Percentiles rank a stretch among this genome's conserved stretches.
phyloP scores from a whole-genome alignment of 116 monocot genomes.

The Cymodocea nodosa region DNA sequence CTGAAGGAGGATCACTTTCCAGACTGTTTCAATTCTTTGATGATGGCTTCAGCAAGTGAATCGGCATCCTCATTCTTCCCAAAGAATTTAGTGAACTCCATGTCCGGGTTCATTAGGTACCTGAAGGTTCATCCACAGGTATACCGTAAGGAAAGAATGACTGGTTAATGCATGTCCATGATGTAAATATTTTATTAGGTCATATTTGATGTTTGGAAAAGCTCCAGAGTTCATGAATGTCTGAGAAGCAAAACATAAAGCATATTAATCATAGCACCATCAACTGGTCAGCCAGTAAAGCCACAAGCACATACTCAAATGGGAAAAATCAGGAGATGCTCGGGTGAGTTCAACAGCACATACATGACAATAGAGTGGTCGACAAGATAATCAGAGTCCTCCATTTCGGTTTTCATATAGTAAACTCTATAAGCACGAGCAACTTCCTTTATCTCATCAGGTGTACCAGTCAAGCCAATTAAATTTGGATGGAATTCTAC shows the following conservation, averaged over 20 bases:
- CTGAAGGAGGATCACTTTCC: conserved; percentile 3
- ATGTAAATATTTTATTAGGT: too few relatives aligned
- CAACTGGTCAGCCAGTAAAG: too few relatives aligned
- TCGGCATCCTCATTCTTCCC: conserved; percentile 85
- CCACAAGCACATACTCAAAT: too few relatives aligned
- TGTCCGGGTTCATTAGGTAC: conserved; percentile 87
- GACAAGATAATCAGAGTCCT: conserved; percentile 88
- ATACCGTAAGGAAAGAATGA: not conserved
- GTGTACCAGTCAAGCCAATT: conserved; percentile 76
- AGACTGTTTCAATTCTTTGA: conserved; percentile 40
- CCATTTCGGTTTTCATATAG: conserved; percentile 94
- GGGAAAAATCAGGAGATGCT: too few relatives aligned
- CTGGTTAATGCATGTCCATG: not conserved
- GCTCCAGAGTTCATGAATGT: too few relatives aligned
- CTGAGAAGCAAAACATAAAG: too few relatives aligned
- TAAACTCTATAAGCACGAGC: conserved; percentile 92
- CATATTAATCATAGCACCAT: too few relatives aligned
- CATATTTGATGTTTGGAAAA: too few relatives aligned
- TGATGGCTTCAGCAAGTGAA: conserved; percentile 62
- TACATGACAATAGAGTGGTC: conserved; percentile 99
- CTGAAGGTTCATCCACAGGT: conserved; percentile 16
- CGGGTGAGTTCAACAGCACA: conserved; percentile 1
- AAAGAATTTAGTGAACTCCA: conserved; percentile 83
- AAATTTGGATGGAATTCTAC: conserved; percentile 85
- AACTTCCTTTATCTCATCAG: conserved; percentile 52